phyloP scores from a whole-genome alignment of 2,329 filamentous ascomycete genomes.

The Colletotrichum nymphaeae region DNA sequence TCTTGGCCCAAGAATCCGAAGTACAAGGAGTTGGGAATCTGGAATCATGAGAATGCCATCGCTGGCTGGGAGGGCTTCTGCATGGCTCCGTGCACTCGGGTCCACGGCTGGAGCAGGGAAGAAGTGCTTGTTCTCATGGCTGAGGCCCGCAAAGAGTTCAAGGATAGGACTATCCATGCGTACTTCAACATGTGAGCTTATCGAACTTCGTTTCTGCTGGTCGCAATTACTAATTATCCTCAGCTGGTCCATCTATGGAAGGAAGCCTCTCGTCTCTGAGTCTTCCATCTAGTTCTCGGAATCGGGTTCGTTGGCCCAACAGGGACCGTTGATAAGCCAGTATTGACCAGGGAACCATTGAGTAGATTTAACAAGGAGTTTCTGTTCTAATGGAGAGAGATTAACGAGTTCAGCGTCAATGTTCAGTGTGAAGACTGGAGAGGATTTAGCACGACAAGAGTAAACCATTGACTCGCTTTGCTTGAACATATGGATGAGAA shows the following conservation, averaged over 20 bases:
- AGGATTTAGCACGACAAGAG: no score
- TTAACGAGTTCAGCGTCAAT: no score
- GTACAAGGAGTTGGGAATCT: constrained; percentile 58
- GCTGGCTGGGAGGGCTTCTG: neutral
- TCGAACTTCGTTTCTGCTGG: neutral
- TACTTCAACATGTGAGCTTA: neutral
- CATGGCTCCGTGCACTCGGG: neutral
- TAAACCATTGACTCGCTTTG: no score
- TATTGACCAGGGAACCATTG: no score
- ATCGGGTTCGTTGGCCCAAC: no score
- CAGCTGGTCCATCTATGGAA: neutral
- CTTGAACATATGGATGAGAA: no score
- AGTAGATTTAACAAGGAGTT: no score
- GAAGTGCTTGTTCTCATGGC: neutral
- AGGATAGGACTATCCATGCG: neutral
- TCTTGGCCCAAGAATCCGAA: constrained; percentile 62
- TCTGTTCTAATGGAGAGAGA: no score
- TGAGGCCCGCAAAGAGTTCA: neutral
- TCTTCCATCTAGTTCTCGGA: no score
- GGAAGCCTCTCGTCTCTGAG: neutral
- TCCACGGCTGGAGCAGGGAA: neutral
- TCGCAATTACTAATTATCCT: neutral
- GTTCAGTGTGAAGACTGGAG: no score
- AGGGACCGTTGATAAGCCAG: no score
- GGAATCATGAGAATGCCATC: neutral